Evolutionary conservation across 495 filamentous ascomycete genomes (phyloP).

Genomic region (Xylaria telfairii): DNA sequence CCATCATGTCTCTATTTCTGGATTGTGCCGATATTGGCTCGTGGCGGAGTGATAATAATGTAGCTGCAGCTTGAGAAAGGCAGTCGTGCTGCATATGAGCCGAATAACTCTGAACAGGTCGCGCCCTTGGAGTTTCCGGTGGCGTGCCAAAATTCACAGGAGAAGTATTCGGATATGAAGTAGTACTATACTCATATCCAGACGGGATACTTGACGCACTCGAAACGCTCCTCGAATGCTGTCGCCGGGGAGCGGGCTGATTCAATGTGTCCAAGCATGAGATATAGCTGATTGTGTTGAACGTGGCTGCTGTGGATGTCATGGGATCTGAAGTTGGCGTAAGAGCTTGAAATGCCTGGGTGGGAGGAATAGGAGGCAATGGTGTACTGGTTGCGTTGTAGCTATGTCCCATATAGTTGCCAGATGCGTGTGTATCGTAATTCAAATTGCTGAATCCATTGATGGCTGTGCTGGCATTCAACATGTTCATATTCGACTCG

Average conservation of each 20-base stretch:
- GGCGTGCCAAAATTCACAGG: constrained; percentile 24
- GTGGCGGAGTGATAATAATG: constrained; percentile 19
- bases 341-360: constrained; percentile 12
- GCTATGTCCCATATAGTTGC: constrained; percentile 12
- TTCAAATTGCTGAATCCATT: constrained; percentile 18
- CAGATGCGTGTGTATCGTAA: constrained; percentile 15
- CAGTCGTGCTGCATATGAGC: constrained; percentile 24
- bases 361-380: constrained; percentile 12
- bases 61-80: constrained; percentile 26
- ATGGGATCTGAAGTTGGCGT: constrained; percentile 22
- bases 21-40: constrained; percentile 13
- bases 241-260: constrained; percentile 16
- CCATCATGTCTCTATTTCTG: constrained; percentile 22
- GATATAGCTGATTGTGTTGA: constrained; percentile 24
- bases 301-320: constrained; percentile 14
- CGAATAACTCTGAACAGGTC: constrained; percentile 14
- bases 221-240: constrained; percentile 28
- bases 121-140: constrained; percentile 23
- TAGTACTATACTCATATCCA: constrained; percentile 17
- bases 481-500: constrained; percentile 22
- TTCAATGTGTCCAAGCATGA: constrained; percentile 17
- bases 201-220: constrained; percentile 26
- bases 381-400: constrained; percentile 10
- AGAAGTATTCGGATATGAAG: constrained; percentile 14
- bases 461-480: constrained; percentile 16